These are phyloP conservation scores for Apostasia ramifera DNA, from an alignment of 106 monocot species.

Conservation along the genomic window DNA sequence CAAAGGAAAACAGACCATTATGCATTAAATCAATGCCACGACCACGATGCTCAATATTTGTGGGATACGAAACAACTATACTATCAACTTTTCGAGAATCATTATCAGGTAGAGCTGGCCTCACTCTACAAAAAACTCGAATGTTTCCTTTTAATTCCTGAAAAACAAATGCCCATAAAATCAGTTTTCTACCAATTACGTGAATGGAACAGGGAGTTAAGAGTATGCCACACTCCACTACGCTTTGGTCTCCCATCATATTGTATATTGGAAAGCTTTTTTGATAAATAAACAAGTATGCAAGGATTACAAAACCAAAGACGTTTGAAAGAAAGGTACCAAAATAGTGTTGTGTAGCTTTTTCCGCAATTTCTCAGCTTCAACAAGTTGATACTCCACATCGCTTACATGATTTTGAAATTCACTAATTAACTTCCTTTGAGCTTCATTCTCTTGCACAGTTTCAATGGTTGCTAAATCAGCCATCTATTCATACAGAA, in stretches of 20 bases:
- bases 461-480: conserved; percentile 48
- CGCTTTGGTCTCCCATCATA: too few relatives aligned
- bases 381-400: conserved; percentile 54
- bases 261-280: too few relatives aligned
- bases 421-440: conserved; percentile 33
- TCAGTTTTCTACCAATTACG: too few relatives aligned
- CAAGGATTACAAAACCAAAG: not conserved
- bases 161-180: not conserved
- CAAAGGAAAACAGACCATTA: conserved; percentile 29
- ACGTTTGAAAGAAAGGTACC: conserved; percentile 24
- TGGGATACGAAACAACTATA: conserved; percentile 65
- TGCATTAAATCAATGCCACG: conserved; percentile 67
- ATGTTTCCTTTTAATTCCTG: conserved; percentile 97
- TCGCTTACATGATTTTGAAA: conserved; percentile 44
- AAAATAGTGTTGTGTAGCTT: conserved; percentile 86
- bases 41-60: conserved; percentile 52
- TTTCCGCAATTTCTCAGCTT: conserved; percentile 71
- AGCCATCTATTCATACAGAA: conserved; percentile 28
- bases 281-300: not conserved
- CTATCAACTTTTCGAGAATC: conserved; percentile 33
- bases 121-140: conserved; percentile 85
- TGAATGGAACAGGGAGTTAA: too few relatives aligned
- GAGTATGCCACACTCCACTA: too few relatives aligned
- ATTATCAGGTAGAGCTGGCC: conserved; percentile 42
- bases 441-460: conserved; percentile 39